These are phyloP conservation scores for Phytophthora litchii DNA, from an alignment of 352 stramenopile species.

Conservation along the genomic window DNA sequence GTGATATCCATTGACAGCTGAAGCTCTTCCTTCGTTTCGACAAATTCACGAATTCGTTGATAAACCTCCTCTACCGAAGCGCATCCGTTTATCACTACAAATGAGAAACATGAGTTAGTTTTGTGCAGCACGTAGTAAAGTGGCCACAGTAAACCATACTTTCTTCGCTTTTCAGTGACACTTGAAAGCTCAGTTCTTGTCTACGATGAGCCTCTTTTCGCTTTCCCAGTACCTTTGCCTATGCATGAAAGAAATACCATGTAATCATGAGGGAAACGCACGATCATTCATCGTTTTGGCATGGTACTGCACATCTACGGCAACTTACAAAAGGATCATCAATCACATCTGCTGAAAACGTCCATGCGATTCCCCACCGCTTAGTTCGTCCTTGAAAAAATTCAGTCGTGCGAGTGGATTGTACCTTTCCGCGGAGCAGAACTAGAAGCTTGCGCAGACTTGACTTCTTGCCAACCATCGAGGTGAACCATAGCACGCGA, in stretches of 20 bases:
- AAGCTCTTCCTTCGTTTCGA: constrained; percentile 21
- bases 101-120: constrained; percentile 3
- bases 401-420: constrained; percentile 90
- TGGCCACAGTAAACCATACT: constrained; percentile 14
- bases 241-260: constrained; percentile 5
- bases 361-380: constrained; percentile 95
- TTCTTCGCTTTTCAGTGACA: constrained; percentile 35
- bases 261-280: not conserved
- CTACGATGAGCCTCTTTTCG: constrained; percentile 75
- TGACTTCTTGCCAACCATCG: constrained; percentile 93
- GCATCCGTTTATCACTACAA: constrained; percentile 39
- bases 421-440: constrained; percentile 70
- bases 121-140: not conserved
- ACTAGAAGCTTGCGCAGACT: constrained; percentile 91
- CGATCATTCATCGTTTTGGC: too few relatives aligned
- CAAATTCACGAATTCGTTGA: constrained; percentile 50
- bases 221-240: constrained; percentile 85
- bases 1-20: constrained; percentile 20
- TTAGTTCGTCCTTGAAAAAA: constrained; percentile 95
- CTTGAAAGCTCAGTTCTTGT: constrained; percentile 59
- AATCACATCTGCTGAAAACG: constrained; percentile 59
- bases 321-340: constrained; percentile 44
- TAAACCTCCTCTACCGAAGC: constrained; percentile 46
- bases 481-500: constrained; percentile 93
- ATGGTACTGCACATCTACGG: not conserved